Base-by-base conservation (phyloP, 2,329 filamentous ascomycete species). In the Trichocomaceae sp. region DNA sequence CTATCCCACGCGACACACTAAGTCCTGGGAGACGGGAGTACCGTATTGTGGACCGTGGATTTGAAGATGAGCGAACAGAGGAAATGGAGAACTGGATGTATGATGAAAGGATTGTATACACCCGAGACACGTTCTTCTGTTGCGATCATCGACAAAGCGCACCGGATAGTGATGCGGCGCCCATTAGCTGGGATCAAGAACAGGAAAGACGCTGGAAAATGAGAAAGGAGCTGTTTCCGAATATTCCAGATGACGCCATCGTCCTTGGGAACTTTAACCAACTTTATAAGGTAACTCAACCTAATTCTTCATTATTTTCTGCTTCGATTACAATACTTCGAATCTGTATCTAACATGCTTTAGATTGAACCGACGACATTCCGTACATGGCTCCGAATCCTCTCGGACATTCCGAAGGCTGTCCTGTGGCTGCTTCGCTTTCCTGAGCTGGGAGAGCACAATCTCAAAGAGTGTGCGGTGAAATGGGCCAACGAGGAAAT, bases 191-290 rank as follows among this genome's bases (percentile, higher is more conserved):
- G 93, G 82, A 87, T 55, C 84, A 90, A 54, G 92, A 97, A 71
- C 87, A 92, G 69, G 74, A 75, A 20, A 81, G 86, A 56, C 81
- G 93, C 59, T 97, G 93, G 92, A 79, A 82, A 61, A 96, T 97
- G 90, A 86, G 93, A 29, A 95, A 91, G 66, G 85, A 95, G 63
- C 74, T 99, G 39, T 99, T 99, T 64, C 93, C 93, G 0, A 78
- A 81, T 17, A 76, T 99, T 12, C 77, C 83, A 2, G 87, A 97
- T 64, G 86, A 96, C 67, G 82, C 84, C 19, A 84, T 99, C 63
- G 96, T 99, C 63, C 80, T 99, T 56, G 93, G 90, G 6, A 99
- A 99, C 71, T 99, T 99, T 74, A 99, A 99, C 67, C 93, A 99
- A 70, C 78, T 99, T 31, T 99, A 99, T 76, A 99, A 99, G 84